These are phyloP conservation scores for Dactylellina parvicollis DNA, from an alignment of 2,329 filamentous ascomycete species.

Conservation along the genomic window DNA sequence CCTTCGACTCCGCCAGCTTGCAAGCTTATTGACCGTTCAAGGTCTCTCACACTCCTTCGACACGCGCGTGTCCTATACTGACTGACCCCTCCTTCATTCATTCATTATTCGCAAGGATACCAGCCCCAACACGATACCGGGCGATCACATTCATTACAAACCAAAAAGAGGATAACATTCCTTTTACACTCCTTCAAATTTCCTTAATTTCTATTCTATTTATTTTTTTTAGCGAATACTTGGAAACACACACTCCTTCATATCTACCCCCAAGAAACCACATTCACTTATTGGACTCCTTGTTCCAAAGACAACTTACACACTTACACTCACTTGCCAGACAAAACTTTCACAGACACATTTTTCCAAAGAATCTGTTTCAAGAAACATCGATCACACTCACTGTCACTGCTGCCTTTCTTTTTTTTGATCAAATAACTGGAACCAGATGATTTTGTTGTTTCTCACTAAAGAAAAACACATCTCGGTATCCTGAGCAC, in stretches of 20 bases:
- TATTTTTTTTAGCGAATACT: neutral
- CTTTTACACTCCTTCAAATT: slow-evolving; percentile 38
- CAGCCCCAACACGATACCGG: neutral
- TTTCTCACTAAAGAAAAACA: neutral
- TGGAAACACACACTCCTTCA: slow-evolving; percentile 18
- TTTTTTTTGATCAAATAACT: neutral
- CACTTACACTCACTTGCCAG: no score
- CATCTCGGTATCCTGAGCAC: neutral
- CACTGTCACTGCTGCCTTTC: neutral
- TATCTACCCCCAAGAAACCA: neutral
- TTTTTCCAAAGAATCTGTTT: neutral
- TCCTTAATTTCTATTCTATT: slow-evolving; percentile 40
- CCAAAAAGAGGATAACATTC: slow-evolving; percentile 9
- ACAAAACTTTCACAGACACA: neutral
- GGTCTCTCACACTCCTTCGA: slow-evolving; percentile 13
- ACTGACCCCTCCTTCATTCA: neutral
- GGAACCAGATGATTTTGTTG: neutral
- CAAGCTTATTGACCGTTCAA: slow-evolving; percentile 4
- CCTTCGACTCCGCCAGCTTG: slow-evolving; percentile 26
- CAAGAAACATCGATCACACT: neutral
- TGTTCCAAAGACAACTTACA: neutral
- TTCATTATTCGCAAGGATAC: slow-evolving; percentile 9
- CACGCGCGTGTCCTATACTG: no score
- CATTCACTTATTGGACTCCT: neutral
- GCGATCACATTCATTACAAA: slow-evolving; percentile 14